These are phyloP conservation scores for Saxophila tyrrhenica DNA, from an alignment of 495 filamentous ascomycete species.

Conservation along the genomic window DNA sequence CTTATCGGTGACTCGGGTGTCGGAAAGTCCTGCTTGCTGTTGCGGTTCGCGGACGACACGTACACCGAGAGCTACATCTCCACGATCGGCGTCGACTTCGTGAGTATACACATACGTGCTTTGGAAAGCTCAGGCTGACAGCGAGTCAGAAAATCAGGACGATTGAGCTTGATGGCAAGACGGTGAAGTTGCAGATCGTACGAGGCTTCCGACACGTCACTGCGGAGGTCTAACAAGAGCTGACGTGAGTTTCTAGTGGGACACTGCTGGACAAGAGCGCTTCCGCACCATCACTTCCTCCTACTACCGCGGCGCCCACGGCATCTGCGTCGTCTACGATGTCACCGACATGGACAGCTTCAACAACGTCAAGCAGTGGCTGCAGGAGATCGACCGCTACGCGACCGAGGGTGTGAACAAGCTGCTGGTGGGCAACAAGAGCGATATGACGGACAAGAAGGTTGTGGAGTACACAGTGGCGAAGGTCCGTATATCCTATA, in stretches of 20 bases:
- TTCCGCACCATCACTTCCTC: constrained; percentile 99
- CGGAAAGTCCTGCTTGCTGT: constrained; percentile 95
- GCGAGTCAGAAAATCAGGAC: constrained; percentile 88
- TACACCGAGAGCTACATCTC: constrained; percentile 99
- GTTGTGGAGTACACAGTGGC: constrained; percentile 98
- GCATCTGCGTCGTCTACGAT: constrained; percentile 99
- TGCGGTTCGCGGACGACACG: constrained; percentile 97
- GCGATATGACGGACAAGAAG: constrained; percentile 99
- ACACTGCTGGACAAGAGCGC: constrained; percentile 96
- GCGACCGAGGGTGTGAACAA: constrained; percentile 99
- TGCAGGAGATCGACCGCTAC: constrained; percentile 98
- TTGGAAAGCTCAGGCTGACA: background rate
- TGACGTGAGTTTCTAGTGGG: constrained; percentile 60
- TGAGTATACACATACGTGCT: constrained; percentile 38
- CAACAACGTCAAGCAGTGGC: constrained; percentile 99
- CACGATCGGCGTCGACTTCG: constrained; percentile 98
- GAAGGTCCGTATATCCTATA: constrained; percentile 62
- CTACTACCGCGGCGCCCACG: constrained; percentile 97
- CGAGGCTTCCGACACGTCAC: constrained; percentile 24
- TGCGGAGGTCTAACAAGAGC: background rate
- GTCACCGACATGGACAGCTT: constrained; percentile 99
- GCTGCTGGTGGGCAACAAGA: constrained; percentile 98
- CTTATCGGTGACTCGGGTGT: constrained; percentile 99
- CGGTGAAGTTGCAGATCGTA: constrained; percentile 99
- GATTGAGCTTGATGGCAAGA: constrained; percentile 98